Base-by-base conservation (phyloP, 2,329 filamentous ascomycete species). In the Colletotrichum lentis region DNA sequence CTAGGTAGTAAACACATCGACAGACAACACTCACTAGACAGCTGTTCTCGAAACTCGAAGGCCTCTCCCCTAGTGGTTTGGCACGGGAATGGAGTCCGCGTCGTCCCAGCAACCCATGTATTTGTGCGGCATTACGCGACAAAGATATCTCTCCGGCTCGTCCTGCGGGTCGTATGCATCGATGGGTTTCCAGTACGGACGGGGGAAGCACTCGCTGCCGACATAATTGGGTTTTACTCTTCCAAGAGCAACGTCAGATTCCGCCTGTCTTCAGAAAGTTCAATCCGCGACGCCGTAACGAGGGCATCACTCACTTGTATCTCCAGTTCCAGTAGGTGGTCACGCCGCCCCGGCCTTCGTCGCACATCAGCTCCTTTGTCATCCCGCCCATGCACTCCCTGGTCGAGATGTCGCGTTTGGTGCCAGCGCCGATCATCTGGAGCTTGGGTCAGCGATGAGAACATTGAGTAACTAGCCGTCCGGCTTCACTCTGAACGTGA, bases 51-150 rank as follows among this genome's bases (percentile, higher is more conserved):
- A 12, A 16, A 2, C 11, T 27, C 12, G 3, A 20, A 14, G 1
- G 27, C 11, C 24, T 7, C 24, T 7, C 39, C 12, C 39, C 39
- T 18, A 52, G 2, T 6, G 0, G 24, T 3, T 2, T 8, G n/a
- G 2, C 1, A 18, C 18, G 1, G 49, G 27, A 5, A 46, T 3
- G 37, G 50, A 16, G 8, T n/a, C 14, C 12, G 37, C 5, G 1
- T 53, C 50, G 7, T 53, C 20, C 50, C 31, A 53, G 20, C 50
- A 53, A 11, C 3, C 0, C 31, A 20, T 1, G 31, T 1, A 4
- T 1, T 7, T 3, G n/a, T 1, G 3, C 10, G 0, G n/a, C 11
- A 2, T 6, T 3, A 8, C 0, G 3, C 35, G 50, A 5, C 50
- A 53, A 0, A 16, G 11, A 12, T 37, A 53, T 11, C 31, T 39